Evolutionary conservation across 148 eudicot genomes (phyloP), one percentile per base, ranked within the genome.

Genomic region (Camellia sinensis): DNA sequence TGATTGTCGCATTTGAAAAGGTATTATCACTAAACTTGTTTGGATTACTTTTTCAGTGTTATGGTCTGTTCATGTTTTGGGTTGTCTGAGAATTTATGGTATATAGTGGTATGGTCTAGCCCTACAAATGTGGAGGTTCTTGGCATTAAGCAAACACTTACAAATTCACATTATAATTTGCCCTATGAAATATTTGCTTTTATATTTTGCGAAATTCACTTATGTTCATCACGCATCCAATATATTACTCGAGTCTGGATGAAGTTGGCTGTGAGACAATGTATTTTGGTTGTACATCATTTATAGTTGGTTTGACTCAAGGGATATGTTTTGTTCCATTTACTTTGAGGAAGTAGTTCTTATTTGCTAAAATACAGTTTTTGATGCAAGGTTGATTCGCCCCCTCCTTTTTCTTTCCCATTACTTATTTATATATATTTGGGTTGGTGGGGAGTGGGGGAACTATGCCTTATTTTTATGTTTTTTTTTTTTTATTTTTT

Each of bases 1-100:
- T 89, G 84, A 72, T 85, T 78, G 81, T 82, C 52, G 86, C 88
- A 11, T 89, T 89, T 88, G 90, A 89, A 56, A 89, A 89, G 92
- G 92, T 89, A 85, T 52, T 29, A 5, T 50, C 17, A 10, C 63
- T 61, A 62, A 19, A 65, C 43, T 21, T 50, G 21, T 46, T 6
- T 44, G 40, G 68, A 18, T 76, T 46, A 64, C 46, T 54, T 29
- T 61, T 2, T 18, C 1, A 14, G 46, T 37, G 18, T n/a, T 17
- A 13, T 50, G 21, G 21, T 46, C 43, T 60, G 73, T 74, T 41
- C 83, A 10, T 56, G 44, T 63, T 59, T 63, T 76, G 52, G 14
- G 21, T 61, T 7, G 18, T 19, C 10, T 43, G 54, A 44, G 60
- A 41, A 15, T 68, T 68, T 15, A 50, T 3, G 14, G 46, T 67